Percentiles rank a stretch among this genome's conserved stretches.
Evolutionary conservation across 768 basidiomycete genomes (phyloP).

Genomic region (Trametes punicea): DNA sequence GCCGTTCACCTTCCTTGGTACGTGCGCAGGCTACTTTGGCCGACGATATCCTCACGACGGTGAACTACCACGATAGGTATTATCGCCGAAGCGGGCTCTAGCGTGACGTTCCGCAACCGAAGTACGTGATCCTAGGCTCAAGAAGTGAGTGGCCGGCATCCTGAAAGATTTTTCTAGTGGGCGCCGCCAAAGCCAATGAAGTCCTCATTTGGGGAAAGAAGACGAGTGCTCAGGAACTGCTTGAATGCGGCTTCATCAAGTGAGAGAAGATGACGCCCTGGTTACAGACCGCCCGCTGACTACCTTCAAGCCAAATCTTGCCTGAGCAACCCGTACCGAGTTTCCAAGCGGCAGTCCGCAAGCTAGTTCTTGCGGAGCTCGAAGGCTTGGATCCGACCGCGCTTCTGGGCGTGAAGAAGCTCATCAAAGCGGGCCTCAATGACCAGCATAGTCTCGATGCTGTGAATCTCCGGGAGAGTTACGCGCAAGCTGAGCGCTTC

Average conservation of each 20-base stretch:
- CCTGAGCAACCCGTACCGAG: conserved; percentile 46
- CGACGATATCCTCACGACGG: not conserved
- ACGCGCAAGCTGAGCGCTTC: conserved; percentile 65
- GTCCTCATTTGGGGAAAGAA: conserved; percentile 69
- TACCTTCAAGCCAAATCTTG: conserved; percentile 50
- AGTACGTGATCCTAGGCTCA: conserved; percentile 37
- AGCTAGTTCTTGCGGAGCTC: conserved; percentile 50
- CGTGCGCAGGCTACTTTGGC: not conserved
- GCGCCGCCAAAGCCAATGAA: conserved; percentile 66
- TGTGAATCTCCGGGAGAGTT: conserved; percentile 65
- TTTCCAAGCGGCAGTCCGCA: conserved; percentile 53
- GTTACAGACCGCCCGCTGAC: not conserved
- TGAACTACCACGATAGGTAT: conserved; percentile 42
- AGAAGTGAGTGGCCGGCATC: too few relatives aligned
- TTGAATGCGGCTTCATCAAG: conserved; percentile 64
- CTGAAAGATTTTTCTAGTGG: conserved; percentile 43
- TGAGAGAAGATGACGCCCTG: conserved; percentile 27
- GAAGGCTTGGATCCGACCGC: conserved; percentile 56
- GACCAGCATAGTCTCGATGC: conserved; percentile 65
- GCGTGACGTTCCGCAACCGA: conserved; percentile 63
- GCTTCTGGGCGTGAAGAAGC: conserved; percentile 47
- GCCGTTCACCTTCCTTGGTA: conserved; percentile 67
- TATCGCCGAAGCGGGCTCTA: conserved; percentile 65
- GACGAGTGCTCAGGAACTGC: conserved; percentile 54
- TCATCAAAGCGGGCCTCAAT: conserved; percentile 52